These are phyloP conservation scores for Lachancea sp. DNA, from an alignment of 805 yeast species.

Conservation along the genomic window DNA sequence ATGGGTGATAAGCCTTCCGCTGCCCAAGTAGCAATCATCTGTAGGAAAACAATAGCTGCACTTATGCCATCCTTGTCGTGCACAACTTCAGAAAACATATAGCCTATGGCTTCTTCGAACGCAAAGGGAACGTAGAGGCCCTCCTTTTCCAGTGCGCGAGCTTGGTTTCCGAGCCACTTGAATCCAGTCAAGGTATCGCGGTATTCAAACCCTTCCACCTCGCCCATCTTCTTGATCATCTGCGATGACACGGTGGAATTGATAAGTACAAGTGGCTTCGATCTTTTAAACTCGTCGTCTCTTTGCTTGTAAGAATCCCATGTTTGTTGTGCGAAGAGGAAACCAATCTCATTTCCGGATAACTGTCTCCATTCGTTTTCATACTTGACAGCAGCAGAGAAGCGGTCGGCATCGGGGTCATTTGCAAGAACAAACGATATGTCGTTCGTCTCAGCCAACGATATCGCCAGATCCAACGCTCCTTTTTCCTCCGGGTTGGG, in stretches of 20 bases:
- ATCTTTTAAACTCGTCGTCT: slow-evolving; percentile 26
- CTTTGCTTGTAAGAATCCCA: slow-evolving; percentile 32
- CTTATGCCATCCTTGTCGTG: slow-evolving; percentile 92
- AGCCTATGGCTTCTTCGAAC: slow-evolving; percentile 94
- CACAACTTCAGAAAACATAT: slow-evolving; percentile 67
- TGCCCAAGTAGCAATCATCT: slow-evolving; percentile 54
- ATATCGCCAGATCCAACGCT: slow-evolving; percentile 69
- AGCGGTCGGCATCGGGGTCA: slow-evolving; percentile 97
- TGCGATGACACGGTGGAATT: slow-evolving; percentile 93
- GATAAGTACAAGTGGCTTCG: slow-evolving; percentile 45
- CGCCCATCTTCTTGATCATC: slow-evolving; percentile 64
- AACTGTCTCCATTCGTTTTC: slow-evolving; percentile 62
- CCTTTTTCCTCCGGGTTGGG: slow-evolving; percentile 97
- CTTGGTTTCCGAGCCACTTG: slow-evolving; percentile 94
- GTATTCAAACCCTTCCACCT: slow-evolving; percentile 50
- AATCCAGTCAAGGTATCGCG: slow-evolving; percentile 90
- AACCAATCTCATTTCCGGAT: slow-evolving; percentile 89
- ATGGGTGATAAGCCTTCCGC: slow-evolving; percentile 33
- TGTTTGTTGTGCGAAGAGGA: slow-evolving; percentile 65
- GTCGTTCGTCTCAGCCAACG: slow-evolving; percentile 45
- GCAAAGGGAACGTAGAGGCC: slow-evolving; percentile 81
- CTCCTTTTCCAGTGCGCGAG: slow-evolving; percentile 57
- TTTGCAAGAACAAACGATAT: slow-evolving; percentile 67
- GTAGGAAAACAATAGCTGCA: slow-evolving; percentile 71
- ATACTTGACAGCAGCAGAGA: slow-evolving; percentile 64